Conservation (phyloP, 176 grass and related monocot species). For the Ananas comosus region DNA sequence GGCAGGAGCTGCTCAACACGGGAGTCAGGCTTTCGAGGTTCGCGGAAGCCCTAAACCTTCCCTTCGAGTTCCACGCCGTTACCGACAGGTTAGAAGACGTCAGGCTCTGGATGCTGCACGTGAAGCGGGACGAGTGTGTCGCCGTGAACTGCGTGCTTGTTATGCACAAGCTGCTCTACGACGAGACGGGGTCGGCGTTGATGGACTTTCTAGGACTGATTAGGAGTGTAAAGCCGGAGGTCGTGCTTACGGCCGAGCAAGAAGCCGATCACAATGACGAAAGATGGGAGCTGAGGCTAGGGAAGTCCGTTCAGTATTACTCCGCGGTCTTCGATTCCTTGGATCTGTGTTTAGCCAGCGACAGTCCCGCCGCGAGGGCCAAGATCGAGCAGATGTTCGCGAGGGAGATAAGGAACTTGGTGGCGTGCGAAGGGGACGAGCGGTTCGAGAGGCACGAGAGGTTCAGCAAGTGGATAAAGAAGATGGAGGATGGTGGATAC, state of each 20-base stretch:
- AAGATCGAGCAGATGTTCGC: constrained; percentile 92
- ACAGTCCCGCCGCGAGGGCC: constrained; percentile 42
- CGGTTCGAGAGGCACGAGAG: constrained; percentile 69
- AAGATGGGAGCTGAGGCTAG: constrained; percentile 61
- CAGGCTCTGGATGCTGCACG: constrained; percentile 97
- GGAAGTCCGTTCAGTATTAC: constrained; percentile 52
- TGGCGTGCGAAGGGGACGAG: constrained; percentile 67
- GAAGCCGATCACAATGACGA: constrained; percentile 47
- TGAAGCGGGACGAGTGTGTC: constrained; percentile 87
- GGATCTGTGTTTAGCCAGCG: constrained; percentile 25
- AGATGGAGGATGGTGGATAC: constrained; percentile 76
- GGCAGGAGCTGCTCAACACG: constrained; percentile 67
- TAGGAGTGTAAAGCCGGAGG: constrained; percentile 47
- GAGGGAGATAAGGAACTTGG: constrained; percentile 68
- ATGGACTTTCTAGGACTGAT: constrained; percentile 57
- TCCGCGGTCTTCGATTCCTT: constrained; percentile 66
- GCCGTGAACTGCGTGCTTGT: constrained; percentile 68
- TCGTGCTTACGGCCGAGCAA: constrained; percentile 72
- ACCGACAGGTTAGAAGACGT: constrained; percentile 89
- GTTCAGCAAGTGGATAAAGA: constrained; percentile 46
- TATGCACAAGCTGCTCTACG: constrained; percentile 60
- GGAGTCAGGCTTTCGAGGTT: constrained; percentile 49
- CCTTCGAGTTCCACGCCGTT: constrained; percentile 85
- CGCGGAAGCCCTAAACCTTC: constrained; percentile 45
- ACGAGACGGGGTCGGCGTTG: constrained; percentile 44